A percentile compares a stretch with the other conserved stretches of the same genome.
These are phyloP conservation scores for Globisporangium paroecandrum DNA, from an alignment of 352 stramenopile species.

Conservation along the genomic window DNA sequence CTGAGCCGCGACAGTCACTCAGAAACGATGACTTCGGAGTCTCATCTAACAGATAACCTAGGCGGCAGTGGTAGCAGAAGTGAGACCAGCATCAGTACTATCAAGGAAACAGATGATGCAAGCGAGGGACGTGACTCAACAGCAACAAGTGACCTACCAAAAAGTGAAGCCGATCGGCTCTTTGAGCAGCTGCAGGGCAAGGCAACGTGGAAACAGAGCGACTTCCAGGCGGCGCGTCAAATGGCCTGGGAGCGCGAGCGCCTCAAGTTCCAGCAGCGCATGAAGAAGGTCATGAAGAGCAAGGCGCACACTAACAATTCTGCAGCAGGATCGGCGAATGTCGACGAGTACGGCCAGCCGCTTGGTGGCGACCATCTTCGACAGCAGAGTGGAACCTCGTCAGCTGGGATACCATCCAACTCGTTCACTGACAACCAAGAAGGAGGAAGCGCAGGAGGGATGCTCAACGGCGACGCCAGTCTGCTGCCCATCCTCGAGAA, in stretches of 20 bases:
- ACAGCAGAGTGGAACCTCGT: not conserved
- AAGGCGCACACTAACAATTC: constrained; percentile 19
- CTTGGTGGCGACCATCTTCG: not conserved
- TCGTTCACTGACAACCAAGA: constrained; percentile 5
- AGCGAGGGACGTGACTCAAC: not conserved
- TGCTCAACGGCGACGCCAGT: constrained; percentile 3
- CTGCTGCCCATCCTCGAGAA: constrained; percentile 43
- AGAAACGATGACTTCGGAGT: not conserved
- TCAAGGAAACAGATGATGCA: not conserved
- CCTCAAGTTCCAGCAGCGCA: constrained; percentile 63
- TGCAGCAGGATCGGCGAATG: not conserved
- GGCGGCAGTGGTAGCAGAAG: not conserved
- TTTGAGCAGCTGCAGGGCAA: constrained; percentile 70
- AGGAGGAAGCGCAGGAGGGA: not conserved
- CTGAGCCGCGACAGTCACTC: constrained; percentile 7
- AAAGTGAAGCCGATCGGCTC: constrained; percentile 33
- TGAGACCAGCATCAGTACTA: not conserved
- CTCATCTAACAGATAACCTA: not conserved
- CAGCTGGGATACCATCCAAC: not conserved
- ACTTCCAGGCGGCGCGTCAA: constrained; percentile 62
- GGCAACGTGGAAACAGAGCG: constrained; percentile 71
- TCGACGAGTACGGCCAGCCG: constrained; percentile 1
- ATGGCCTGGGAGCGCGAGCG: constrained; percentile 62
- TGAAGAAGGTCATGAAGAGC: constrained; percentile 65
- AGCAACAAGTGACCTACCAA: not conserved